Base-by-base conservation (phyloP, 129 eudicot genomes). In the Tagetes patula region DNA sequence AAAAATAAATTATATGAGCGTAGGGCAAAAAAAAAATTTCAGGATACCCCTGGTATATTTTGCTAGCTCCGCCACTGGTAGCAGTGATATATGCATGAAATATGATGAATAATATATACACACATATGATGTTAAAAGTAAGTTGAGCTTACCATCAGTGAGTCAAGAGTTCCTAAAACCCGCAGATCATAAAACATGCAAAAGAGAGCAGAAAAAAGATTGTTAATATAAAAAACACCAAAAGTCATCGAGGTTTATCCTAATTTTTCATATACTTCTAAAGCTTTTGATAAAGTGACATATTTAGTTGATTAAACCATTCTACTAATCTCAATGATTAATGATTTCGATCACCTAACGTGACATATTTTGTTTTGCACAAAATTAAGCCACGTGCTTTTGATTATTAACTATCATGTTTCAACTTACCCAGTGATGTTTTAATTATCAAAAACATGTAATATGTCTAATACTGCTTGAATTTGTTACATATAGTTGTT, bases 81-180 rank as follows among this genome's bases (percentile, higher is more conserved):
- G 50, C 11, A 79, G 42, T 36, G 54, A n/a, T 20, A 8, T 2
- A 8, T 8, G 7, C 36, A 30, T 20, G 27, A 20, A 20, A 20
- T 20, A 20, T 20, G 27, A 20, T 20, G 27, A 20, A 20, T 20
- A 20, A 20, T 32, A 30, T 13, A 27, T 8, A 53, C 60, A 53
- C 31, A 27, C 30, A 55, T 55, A 27, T 34, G 42, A 59, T 33
- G 42, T 36, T 37, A 67, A 70, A 48, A 69, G 13, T 54, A 43
- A 71, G 34, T 30, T 52, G 67, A 45, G 79, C 90, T 84, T 81
- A 94, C 98, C 98, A 94, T 94, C 77, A 94, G 77, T 11, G 98
- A 84, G 78, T 94, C 98, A 68, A 94, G 96, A 67, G 98, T 94
- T 82, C 98, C 98, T 94, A 77, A 41, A 61, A 69, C 69, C 79